Conservation (phyloP, 2,329 filamentous ascomycete genomes). For the Penicillium brevicompactum region DNA sequence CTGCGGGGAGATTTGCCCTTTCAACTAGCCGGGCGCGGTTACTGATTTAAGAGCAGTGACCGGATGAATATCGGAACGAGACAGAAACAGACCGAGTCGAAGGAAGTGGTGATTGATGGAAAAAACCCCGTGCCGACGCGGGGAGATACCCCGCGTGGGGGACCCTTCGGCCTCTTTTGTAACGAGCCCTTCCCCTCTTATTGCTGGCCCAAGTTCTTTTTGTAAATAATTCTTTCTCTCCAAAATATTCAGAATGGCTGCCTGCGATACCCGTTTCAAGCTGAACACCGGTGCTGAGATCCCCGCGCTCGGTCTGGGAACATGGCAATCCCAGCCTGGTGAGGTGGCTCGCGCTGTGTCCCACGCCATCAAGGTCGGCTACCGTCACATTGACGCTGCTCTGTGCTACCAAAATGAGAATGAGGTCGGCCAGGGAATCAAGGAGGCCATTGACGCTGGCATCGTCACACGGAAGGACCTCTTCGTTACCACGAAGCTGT, state of each 20-base stretch:
- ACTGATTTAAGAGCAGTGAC: neutral
- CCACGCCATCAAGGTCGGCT: conserved; percentile 54
- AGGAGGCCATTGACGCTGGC: conserved; percentile 69
- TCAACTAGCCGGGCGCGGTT: neutral
- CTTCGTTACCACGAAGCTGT: conserved; percentile 84
- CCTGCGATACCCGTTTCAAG: conserved; percentile 56
- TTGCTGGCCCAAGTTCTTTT: neutral
- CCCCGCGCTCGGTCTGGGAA: conserved; percentile 65
- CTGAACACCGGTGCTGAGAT: conserved; percentile 67
- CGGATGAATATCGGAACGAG: neutral
- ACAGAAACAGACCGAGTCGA: neutral
- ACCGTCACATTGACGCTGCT: conserved; percentile 45
- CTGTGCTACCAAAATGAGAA: conserved; percentile 63
- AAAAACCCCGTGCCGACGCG: conserved; percentile 4
- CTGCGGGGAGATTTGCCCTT: neutral
- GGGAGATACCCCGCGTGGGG: conserved; percentile 14
- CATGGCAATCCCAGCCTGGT: conserved; percentile 65
- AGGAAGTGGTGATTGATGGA: conserved; percentile 24
- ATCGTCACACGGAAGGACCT: conserved; percentile 74
- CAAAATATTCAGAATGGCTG: conserved; percentile 50
- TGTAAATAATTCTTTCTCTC: neutral
- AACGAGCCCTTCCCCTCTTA: conserved; percentile 1
- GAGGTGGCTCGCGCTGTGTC: conserved; percentile 62
- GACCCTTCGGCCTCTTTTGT: conserved; percentile 6
- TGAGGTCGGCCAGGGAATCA: conserved; percentile 77